A percentile compares a stretch with the other conserved stretches of the same genome.
Conservation (phyloP, 257 asterid genomes). For the Solanum gandarillasii region DNA sequence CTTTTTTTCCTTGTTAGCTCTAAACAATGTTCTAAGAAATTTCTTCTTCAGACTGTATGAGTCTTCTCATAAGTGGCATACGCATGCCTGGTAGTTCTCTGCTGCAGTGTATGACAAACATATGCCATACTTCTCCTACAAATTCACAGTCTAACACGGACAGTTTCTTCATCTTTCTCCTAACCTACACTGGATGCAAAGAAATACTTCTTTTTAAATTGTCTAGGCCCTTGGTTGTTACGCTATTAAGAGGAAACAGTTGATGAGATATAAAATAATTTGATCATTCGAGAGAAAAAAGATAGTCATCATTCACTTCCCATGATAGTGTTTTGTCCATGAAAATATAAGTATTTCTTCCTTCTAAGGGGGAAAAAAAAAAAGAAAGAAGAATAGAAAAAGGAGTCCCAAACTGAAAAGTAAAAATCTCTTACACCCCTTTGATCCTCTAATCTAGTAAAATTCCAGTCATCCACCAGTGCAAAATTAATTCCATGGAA, state of each 20-base stretch:
- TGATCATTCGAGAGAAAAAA: not conserved
- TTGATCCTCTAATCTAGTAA: not conserved
- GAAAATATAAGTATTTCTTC: not conserved
- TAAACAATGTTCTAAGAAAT: not conserved
- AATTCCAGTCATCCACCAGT: not conserved
- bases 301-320: not conserved
- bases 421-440: not conserved
- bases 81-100: not conserved
- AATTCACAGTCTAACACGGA: not conserved
- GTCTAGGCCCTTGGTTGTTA: not conserved
- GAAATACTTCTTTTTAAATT: not conserved
- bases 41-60: not conserved
- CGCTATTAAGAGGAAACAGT: not conserved
- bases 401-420: not conserved
- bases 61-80: not conserved
- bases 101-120: not conserved
- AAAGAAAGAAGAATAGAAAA: not conserved
- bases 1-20: not conserved
- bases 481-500: not conserved
- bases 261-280: not conserved
- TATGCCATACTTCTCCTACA: not conserved
- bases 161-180: not conserved
- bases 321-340: not conserved
- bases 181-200: not conserved
- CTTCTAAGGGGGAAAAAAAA: not conserved